Conservation (phyloP, 208 protist genomes). For the Entamoeba dispar region DNA sequence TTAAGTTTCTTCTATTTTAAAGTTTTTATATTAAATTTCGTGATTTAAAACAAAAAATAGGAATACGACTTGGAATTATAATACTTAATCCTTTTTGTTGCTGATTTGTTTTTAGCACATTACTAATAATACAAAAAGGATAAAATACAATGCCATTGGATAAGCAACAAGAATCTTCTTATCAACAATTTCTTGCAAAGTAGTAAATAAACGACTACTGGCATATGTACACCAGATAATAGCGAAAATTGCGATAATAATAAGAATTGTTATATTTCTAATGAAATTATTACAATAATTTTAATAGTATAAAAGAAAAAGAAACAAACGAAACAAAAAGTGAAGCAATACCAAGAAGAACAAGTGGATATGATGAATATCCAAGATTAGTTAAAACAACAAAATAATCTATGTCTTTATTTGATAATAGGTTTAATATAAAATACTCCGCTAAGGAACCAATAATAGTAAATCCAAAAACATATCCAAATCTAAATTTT, state of each 20-base stretch:
- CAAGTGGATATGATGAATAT: neutral
- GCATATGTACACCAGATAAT: neutral
- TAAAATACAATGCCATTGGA: neutral
- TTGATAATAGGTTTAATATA: neutral
- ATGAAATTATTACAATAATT: neutral
- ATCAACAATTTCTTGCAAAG: neutral
- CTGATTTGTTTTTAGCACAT: neutral
- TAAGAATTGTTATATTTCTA: neutral
- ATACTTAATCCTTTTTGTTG: too few relatives aligned
- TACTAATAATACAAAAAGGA: neutral
- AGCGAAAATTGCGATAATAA: neutral
- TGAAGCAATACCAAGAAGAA: neutral
- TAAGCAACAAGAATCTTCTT: neutral
- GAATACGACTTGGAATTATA: too few relatives aligned
- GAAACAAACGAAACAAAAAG: neutral
- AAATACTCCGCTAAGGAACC: neutral
- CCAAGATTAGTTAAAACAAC: neutral
- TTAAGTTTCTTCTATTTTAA: too few relatives aligned
- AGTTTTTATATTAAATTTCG: too few relatives aligned
- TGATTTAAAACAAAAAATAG: too few relatives aligned
- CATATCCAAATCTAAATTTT: neutral
- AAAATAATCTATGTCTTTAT: neutral
- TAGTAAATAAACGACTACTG: neutral
- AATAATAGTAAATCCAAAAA: neutral
- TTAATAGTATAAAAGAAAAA: neutral